These are phyloP conservation scores for Trichomonas vaginalis DNA, from an alignment of 208 protist genomes.

Conservation along the genomic window DNA sequence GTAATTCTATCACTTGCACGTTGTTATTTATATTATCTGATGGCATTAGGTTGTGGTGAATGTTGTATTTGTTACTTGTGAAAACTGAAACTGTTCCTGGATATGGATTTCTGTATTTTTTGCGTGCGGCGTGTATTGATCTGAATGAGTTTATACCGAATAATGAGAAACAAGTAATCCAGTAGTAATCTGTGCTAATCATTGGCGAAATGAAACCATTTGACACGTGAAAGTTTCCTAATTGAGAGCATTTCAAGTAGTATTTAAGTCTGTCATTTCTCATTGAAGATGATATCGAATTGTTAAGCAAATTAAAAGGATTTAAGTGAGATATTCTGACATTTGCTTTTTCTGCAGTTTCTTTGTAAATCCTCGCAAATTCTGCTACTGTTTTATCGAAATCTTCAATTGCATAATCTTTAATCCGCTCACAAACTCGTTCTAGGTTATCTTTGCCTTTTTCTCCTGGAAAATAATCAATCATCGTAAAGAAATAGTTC, in stretches of 20 bases:
- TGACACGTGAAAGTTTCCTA: neutral
- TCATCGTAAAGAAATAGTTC: neutral
- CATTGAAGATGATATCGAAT: neutral
- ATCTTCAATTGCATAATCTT: neutral
- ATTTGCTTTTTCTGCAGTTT: neutral
- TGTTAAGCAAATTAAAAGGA: neutral
- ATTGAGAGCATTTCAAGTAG: neutral
- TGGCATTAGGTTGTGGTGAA: neutral
- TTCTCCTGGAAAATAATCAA: neutral
- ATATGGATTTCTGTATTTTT: neutral
- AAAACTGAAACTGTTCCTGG: neutral
- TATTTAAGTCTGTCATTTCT: neutral
- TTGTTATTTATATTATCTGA: neutral
- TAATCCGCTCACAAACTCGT: neutral
- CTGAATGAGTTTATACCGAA: neutral
- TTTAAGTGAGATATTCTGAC: neutral
- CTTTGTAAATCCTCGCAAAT: neutral
- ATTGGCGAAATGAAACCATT: neutral
- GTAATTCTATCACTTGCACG: neutral
- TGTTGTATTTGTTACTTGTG: neutral
- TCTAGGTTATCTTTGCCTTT: neutral
- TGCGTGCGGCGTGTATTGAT: neutral
- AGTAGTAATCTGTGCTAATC: neutral
- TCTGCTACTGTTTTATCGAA: neutral
- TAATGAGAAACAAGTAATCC: neutral